Percentiles rank a stretch among this genome's conserved stretches.
phyloP scores from a whole-genome alignment of 106 monocot genomes.

The Dendrobium nobile region DNA sequence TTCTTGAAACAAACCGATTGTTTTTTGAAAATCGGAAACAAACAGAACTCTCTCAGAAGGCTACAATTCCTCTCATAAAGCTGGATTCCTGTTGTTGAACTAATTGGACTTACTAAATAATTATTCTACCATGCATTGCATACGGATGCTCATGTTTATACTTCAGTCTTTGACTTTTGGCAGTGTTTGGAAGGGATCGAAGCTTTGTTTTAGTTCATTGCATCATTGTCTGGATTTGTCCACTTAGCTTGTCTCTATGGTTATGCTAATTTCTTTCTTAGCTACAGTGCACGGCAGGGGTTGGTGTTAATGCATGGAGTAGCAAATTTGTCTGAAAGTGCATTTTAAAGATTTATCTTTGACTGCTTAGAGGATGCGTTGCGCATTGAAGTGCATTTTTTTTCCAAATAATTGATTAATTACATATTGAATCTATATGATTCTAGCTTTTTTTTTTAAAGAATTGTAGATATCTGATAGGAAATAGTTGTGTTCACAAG shows the following conservation, averaged over 20 bases:
- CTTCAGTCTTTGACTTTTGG: not conserved
- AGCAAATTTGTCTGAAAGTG: not conserved
- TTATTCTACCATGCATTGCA: not conserved
- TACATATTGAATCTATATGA: not conserved
- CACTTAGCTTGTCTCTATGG: no score
- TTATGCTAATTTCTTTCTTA: no score
- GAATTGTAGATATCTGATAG: not conserved
- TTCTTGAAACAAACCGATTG: not conserved
- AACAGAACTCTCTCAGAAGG: not conserved
- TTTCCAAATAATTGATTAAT: not conserved
- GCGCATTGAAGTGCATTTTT: not conserved
- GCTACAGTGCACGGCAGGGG: not conserved
- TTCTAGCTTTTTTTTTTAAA: not conserved
- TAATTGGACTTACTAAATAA: not conserved
- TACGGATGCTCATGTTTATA: not conserved
- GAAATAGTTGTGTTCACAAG: no score
- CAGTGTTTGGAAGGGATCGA: no score
- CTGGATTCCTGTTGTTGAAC: not conserved
- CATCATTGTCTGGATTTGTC: not conserved
- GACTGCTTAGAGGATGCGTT: not conserved
- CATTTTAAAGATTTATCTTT: no score
- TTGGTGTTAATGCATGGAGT: not conserved
- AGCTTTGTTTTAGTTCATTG: not conserved
- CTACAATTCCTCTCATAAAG: not conserved
- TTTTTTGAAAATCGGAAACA: not conserved